A percentile compares a stretch with the other conserved stretches of the same genome.
Conservation (phyloP, 768 basidiomycete species). For the Mycena pura region DNA sequence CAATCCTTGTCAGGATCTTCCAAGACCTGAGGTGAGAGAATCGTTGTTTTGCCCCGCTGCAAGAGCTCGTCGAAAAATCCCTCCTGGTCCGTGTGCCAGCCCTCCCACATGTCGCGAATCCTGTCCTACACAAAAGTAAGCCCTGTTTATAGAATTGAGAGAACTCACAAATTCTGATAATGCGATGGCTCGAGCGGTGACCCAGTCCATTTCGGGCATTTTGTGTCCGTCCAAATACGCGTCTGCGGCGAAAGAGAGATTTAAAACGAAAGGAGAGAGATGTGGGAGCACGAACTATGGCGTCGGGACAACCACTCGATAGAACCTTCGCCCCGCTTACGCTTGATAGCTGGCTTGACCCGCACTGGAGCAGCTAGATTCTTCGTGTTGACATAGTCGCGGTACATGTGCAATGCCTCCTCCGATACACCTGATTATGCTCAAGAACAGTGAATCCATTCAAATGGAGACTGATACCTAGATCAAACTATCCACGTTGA, state of each 20-base stretch:
- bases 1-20: slow-evolving; percentile 4
- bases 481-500: background rate
- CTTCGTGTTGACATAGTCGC: background rate
- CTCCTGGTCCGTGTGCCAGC: background rate
- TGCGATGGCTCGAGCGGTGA: background rate
- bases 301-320: background rate
- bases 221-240: slow-evolving; percentile 1
- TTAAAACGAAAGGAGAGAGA: too few relatives aligned
- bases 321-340: background rate
- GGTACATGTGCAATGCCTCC: background rate
- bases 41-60: background rate
- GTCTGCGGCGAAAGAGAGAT: background rate
- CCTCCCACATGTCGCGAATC: background rate
- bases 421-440: background rate
- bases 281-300: background rate
- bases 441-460: background rate
- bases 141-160: background rate
- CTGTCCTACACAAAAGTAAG: background rate
- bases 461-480: background rate
- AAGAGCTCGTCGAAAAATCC: background rate
- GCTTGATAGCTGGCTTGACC: background rate
- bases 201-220: slow-evolving; percentile 8
- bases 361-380: background rate
- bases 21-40: background rate
- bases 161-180: slow-evolving; percentile 2